A percentile compares a stretch with the other conserved stretches of the same genome.
Evolutionary conservation across 2,329 filamentous ascomycete genomes (phyloP).

Genomic region (Trichophyton benhamiae): DNA sequence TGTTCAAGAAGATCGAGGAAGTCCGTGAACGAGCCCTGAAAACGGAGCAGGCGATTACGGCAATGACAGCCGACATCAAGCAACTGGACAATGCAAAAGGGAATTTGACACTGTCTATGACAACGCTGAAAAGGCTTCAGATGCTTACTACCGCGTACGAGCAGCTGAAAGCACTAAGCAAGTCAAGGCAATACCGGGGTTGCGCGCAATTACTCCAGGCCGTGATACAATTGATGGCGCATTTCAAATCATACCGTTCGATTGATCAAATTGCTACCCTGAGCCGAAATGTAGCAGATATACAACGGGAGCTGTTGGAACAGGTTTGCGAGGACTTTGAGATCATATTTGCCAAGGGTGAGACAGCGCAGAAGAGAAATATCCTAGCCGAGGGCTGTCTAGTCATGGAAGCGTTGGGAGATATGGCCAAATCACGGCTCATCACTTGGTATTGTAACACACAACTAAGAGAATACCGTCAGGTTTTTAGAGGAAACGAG

Average conservation of each 20-base stretch:
- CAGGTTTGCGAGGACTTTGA: constrained; percentile 99
- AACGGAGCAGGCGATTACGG: constrained; percentile 91
- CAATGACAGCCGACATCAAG: constrained; percentile 99
- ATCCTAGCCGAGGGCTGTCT: constrained; percentile 76
- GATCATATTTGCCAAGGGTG: constrained; percentile 79
- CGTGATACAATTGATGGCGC: constrained; percentile 92
- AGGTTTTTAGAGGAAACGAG: constrained; percentile 91
- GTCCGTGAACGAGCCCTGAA: constrained; percentile 79
- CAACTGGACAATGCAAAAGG: constrained; percentile 90
- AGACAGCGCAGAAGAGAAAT: constrained; percentile 56
- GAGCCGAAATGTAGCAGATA: constrained; percentile 80
- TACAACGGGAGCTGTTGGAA: constrained; percentile 84
- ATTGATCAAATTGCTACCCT: constrained; percentile 96
- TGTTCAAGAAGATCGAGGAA: constrained; percentile 90
- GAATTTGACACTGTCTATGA: constrained; percentile 96
- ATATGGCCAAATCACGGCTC: constrained; percentile 66
- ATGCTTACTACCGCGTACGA: constrained; percentile 99
- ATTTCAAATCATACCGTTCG: constrained; percentile 95
- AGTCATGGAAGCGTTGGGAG: constrained; percentile 89
- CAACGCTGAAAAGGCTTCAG: constrained; percentile 86
- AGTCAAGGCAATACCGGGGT: constrained; percentile 82
- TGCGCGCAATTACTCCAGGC: constrained; percentile 89
- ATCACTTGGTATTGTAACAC: constrained; percentile 98
- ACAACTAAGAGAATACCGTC: constrained; percentile 84
- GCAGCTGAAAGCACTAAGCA: constrained; percentile 71